phyloP scores from a whole-genome alignment of 2,329 filamentous ascomycete species.

The Alternaria sp. region DNA sequence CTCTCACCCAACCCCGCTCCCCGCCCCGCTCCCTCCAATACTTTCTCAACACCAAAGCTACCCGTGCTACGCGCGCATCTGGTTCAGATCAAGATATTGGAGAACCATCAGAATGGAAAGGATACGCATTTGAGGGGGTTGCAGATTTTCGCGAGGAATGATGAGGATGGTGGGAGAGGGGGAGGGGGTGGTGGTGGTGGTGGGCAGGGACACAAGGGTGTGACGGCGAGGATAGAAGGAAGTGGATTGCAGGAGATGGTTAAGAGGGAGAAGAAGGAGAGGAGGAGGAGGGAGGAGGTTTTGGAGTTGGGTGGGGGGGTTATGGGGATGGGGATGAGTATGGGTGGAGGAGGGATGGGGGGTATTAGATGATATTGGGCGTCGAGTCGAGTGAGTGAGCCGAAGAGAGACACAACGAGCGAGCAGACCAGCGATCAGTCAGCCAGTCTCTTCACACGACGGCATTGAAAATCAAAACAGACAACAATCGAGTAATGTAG shows the following conservation, averaged over 20 bases:
- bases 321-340: not conserved
- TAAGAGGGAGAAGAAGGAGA: slow-evolving; percentile 9
- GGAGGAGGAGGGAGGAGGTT: slow-evolving; percentile 18
- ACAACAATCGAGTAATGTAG: no score
- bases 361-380: not conserved
- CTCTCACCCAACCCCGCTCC: slow-evolving; percentile 20
- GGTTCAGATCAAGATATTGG: slow-evolving; percentile 86
- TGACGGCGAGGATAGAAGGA: slow-evolving; percentile 18
- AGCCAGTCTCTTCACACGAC: no score
- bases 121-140: slow-evolving; percentile 96
- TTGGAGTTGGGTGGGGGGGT: slow-evolving; percentile 17
- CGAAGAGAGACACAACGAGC: no score
- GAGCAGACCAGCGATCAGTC: no score
- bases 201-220: slow-evolving; percentile 4
- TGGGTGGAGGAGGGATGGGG: not conserved
- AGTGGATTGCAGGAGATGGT: slow-evolving; percentile 3
- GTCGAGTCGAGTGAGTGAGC: no score
- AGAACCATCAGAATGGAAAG: slow-evolving; percentile 99
- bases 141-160: slow-evolving; percentile 74
- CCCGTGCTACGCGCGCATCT: slow-evolving; percentile 83
- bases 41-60: slow-evolving; percentile 65
- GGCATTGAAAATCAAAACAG: no score
- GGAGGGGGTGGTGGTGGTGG: slow-evolving; percentile 15
- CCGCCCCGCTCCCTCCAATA: not conserved
- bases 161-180: slow-evolving; percentile 21